phyloP scores from a whole-genome alignment of 345 rosid genomes.

The Clausena lansium region DNA sequence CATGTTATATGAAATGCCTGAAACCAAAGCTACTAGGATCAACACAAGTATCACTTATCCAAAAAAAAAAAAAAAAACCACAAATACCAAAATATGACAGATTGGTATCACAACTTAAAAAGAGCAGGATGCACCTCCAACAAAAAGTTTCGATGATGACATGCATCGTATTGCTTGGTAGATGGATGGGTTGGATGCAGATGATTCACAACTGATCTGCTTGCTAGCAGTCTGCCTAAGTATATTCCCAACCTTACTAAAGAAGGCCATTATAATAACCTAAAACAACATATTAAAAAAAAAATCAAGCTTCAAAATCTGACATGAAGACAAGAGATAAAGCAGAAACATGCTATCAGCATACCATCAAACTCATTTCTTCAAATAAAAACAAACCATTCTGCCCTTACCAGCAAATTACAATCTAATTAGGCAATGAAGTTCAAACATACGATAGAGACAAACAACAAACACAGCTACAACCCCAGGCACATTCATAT shows the following conservation, averaged over 20 bases:
- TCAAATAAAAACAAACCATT: not conserved
- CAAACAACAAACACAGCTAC: not conserved
- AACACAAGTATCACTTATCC: not conserved
- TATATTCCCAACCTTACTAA: slow-evolving; percentile 68
- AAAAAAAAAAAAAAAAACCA: not conserved
- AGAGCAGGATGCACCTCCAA: slow-evolving; percentile 63
- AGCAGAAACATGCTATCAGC: too few relatives aligned
- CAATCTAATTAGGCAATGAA: not conserved
- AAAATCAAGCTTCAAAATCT: not conserved
- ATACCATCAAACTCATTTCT: not conserved
- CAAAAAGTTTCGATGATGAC: slow-evolving; percentile 74
- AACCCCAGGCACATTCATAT: not conserved
- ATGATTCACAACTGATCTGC: slow-evolving; percentile 42
- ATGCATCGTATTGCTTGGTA: slow-evolving; percentile 71
- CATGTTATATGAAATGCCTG: slow-evolving; percentile 71
- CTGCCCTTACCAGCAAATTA: not conserved
- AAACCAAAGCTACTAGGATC: slow-evolving; percentile 8
- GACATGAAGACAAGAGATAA: not conserved
- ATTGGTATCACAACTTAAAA: not conserved
- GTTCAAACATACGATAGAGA: not conserved
- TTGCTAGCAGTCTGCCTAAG: slow-evolving; percentile 61
- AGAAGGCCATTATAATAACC: slow-evolving; percentile 70
- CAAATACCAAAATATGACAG: not conserved
- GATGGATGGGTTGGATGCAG: slow-evolving; percentile 60
- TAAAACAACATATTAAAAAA: slow-evolving; percentile 2